Base-by-base conservation (phyloP, 768 basidiomycete genomes). In the Podaxis pistillaris region DNA sequence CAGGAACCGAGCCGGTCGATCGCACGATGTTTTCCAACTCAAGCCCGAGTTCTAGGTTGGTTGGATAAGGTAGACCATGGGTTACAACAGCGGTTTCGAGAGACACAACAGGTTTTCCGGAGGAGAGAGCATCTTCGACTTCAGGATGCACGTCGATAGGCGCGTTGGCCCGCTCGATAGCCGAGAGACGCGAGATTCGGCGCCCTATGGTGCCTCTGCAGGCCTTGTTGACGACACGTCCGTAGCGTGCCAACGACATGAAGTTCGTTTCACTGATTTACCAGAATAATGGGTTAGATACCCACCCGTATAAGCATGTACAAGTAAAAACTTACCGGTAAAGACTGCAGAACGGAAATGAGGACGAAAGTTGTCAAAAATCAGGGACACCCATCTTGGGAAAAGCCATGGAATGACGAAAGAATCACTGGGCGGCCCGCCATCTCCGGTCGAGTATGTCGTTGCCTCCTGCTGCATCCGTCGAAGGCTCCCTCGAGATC, bases 71-170 rank as follows among this genome's bases (percentile, higher is more conserved):
- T 77, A 96, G 86, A 19, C 94, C 96, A 79, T 98, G 94, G 1
- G 95, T 95, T 63, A 97, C 87, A 58, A 98, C 84, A 1, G 96
- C 89, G 1, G 91, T 93, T 73, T 98, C 96, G 11, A 98, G 84
- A 12, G 96, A 95, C 11, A 98, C 94, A 50, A 98, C 80, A 19
- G 94, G 87, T 64, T 76, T 78, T 9, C 80, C 76, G 46, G 80
- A 76, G 3, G 81, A 78, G 22, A 96, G 79, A 3, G 96, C 95
- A 60, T 95, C 83, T 65, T 89, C 78, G 36, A 98, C 88, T 72
- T 98, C 95, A 8, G 91, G 89, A 58, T 89, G 88, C 36, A 94
- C 71, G 72, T 94, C 91, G 11, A 94, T 58, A 3, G 80, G 77
- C 11, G 77, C 76, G 41, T 70, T 54, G 52, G 36, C 66, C 58